Evolutionary conservation across 257 asterid species (phyloP).

Genomic region (Fraxinus americana): DNA sequence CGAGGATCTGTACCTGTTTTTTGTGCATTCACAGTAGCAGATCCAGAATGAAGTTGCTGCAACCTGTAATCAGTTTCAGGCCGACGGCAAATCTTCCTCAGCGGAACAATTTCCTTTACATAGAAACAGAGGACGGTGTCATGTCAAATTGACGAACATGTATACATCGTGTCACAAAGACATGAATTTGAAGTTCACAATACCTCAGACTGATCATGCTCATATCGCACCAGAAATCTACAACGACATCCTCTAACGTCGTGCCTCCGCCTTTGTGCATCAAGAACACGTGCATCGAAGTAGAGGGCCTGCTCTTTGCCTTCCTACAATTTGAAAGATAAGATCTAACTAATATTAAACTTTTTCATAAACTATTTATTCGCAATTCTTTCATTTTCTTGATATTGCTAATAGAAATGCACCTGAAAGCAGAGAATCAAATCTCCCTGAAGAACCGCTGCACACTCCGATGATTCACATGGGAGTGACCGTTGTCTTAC

Average conservation of each 20-base stretch:
- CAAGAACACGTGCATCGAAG: constrained; percentile 94
- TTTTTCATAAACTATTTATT: background rate
- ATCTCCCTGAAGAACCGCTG: constrained; percentile 82
- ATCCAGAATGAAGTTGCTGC: constrained; percentile 46
- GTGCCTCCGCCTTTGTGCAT: constrained; percentile 96
- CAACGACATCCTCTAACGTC: constrained; percentile 98
- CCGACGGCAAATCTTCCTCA: constrained; percentile 58
- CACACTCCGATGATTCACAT: constrained; percentile 95
- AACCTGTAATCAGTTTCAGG: constrained; percentile 60
- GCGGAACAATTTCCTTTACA: constrained; percentile 73
- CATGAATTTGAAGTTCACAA: background rate
- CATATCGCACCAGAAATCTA: constrained; percentile 93
- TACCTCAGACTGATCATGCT: constrained; percentile 96
- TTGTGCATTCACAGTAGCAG: constrained; percentile 35
- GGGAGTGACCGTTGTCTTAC: constrained; percentile 96
- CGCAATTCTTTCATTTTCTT: background rate
- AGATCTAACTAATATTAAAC: constrained; percentile 2
- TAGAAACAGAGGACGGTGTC: background rate
- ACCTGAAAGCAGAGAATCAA: constrained; percentile 98
- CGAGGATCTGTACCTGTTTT: constrained; percentile 36
- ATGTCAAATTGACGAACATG: background rate
- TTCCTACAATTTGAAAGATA: constrained; percentile 56
- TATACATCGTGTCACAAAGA: background rate
- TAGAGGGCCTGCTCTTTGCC: constrained; percentile 98
- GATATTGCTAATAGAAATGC: constrained; percentile 16